These are phyloP conservation scores for Candida maltosa DNA, from an alignment of 805 yeast genomes.

Conservation along the genomic window DNA sequence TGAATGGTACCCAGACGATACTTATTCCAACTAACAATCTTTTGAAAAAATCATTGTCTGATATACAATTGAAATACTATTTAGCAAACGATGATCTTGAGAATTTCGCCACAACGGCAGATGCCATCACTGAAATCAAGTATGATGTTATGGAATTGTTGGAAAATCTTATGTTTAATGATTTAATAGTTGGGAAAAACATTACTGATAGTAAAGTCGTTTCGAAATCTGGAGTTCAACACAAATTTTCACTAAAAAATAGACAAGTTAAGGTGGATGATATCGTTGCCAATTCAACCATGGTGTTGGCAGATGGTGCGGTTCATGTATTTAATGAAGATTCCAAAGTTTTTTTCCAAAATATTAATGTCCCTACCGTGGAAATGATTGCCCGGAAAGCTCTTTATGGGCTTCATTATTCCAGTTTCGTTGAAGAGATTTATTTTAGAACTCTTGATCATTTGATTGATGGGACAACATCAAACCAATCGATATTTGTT, in stretches of 20 bases:
- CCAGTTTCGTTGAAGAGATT: slow-evolving; percentile 67
- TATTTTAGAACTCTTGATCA: slow-evolving; percentile 53
- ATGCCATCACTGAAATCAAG: slow-evolving; percentile 28
- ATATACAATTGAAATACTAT: slow-evolving; percentile 25
- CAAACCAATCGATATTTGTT: slow-evolving; percentile 62
- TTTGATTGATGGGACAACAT: slow-evolving; percentile 52
- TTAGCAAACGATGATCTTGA: slow-evolving; percentile 17
- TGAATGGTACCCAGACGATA: slow-evolving; percentile 23
- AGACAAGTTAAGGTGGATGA: slow-evolving; percentile 18
- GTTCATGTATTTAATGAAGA: slow-evolving; percentile 26
- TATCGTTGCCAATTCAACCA: slow-evolving; percentile 14
- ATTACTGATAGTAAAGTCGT: slow-evolving; percentile 17
- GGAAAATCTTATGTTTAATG: slow-evolving; percentile 21
- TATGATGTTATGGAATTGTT: slow-evolving; percentile 25
- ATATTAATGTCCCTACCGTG: slow-evolving; percentile 18
- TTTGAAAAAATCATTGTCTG: slow-evolving; percentile 22
- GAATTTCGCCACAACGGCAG: slow-evolving; percentile 22
- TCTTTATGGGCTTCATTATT: slow-evolving; percentile 43
- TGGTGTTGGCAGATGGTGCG: slow-evolving; percentile 29
- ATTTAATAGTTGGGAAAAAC: slow-evolving; percentile 26
- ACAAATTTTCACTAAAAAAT: slow-evolving; percentile 2
- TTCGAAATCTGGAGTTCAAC: slow-evolving; percentile 2
- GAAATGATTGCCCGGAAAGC: slow-evolving; percentile 33
- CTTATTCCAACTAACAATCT: slow-evolving; percentile 33
- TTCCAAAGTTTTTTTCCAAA: slow-evolving; percentile 16